phyloP scores from a whole-genome alignment of 169 alveolate genomes.

The Theileria luwenshuni region DNA sequence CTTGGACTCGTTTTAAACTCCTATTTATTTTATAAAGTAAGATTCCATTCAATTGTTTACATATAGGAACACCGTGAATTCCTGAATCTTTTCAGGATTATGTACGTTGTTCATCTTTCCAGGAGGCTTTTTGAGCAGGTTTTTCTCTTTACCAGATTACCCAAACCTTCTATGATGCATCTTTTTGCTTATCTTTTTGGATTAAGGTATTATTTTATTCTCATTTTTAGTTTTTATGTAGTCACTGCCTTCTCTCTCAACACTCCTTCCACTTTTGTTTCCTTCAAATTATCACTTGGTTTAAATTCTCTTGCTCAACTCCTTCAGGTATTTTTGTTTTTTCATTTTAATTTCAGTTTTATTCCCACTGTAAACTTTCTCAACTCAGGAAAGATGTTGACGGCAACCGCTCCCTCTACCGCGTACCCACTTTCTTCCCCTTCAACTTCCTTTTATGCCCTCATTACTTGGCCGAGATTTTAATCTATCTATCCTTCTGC shows the following conservation, averaged over 20 bases:
- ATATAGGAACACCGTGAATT: slow-evolving; percentile 5
- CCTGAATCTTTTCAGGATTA: slow-evolving; percentile 50
- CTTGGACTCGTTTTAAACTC: slow-evolving; percentile 66
- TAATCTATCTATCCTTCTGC: slow-evolving; percentile 72
- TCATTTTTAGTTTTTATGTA: slow-evolving; percentile 26
- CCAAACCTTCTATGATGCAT: slow-evolving; percentile 70
- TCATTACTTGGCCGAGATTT: slow-evolving; percentile 80
- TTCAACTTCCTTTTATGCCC: slow-evolving; percentile 81
- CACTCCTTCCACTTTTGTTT: neutral
- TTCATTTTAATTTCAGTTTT: slow-evolving; percentile 32
- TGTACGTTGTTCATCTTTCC: slow-evolving; percentile 61
- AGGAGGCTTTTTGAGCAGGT: slow-evolving; percentile 72
- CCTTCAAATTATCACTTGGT: neutral
- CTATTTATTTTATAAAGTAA: slow-evolving; percentile 55
- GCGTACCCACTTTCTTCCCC: slow-evolving; percentile 78
- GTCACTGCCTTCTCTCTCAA: slow-evolving; percentile 12
- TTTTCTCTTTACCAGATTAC: slow-evolving; percentile 54
- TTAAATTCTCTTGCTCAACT: slow-evolving; percentile 22
- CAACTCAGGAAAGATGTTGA: slow-evolving; percentile 23
- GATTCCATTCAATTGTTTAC: slow-evolving; percentile 10
- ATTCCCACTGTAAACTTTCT: slow-evolving; percentile 43
- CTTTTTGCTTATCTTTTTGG: slow-evolving; percentile 71
- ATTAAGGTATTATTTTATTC: slow-evolving; percentile 44
- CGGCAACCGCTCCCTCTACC: slow-evolving; percentile 52
- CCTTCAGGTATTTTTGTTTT: slow-evolving; percentile 22